A percentile compares a stretch with the other conserved stretches of the same genome.
phyloP scores from a whole-genome alignment of 192 early-diverging fungal species.

The Rhizoclosmatium globosum region DNA sequence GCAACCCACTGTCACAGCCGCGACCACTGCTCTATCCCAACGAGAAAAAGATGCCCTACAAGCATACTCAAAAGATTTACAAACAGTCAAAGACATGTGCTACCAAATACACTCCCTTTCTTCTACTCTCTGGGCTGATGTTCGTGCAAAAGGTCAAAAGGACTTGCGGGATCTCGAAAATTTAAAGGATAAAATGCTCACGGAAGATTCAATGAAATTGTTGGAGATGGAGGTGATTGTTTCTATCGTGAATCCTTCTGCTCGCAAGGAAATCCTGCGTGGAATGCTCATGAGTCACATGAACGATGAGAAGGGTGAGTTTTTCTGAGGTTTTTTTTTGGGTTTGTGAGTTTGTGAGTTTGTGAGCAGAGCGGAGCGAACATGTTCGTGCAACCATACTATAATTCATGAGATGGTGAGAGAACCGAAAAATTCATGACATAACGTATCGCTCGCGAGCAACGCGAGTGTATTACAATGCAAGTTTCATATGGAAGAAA shows the following conservation, averaged over 20 bases:
- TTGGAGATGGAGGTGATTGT: constrained; percentile 63
- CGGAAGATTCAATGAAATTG: constrained; percentile 54
- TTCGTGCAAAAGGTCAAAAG: constrained; percentile 10
- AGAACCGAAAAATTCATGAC: too few relatives aligned
- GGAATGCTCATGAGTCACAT: constrained; percentile 54
- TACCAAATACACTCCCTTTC: constrained; percentile 39
- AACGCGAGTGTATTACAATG: too few relatives aligned
- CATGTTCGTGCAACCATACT: too few relatives aligned
- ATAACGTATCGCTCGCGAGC: too few relatives aligned
- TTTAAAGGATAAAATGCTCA: constrained; percentile 53
- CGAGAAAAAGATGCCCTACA: background rate
- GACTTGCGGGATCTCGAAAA: constrained; percentile 46
- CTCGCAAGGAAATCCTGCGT: constrained; percentile 55
- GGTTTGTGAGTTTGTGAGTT: constrained; percentile 2
- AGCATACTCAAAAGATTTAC: constrained; percentile 26
- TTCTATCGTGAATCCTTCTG: constrained; percentile 55
- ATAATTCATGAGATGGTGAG: too few relatives aligned
- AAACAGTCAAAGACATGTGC: constrained; percentile 43
- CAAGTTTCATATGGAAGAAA: too few relatives aligned
- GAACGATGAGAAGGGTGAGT: constrained; percentile 61
- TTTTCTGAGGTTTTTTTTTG: constrained; percentile 6
- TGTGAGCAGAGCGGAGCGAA: background rate
- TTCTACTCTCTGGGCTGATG: constrained; percentile 28
- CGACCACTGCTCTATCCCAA: background rate
- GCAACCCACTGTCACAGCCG: background rate